phyloP scores from a whole-genome alignment of 345 rosid genomes.

The Luvunga scandens region DNA sequence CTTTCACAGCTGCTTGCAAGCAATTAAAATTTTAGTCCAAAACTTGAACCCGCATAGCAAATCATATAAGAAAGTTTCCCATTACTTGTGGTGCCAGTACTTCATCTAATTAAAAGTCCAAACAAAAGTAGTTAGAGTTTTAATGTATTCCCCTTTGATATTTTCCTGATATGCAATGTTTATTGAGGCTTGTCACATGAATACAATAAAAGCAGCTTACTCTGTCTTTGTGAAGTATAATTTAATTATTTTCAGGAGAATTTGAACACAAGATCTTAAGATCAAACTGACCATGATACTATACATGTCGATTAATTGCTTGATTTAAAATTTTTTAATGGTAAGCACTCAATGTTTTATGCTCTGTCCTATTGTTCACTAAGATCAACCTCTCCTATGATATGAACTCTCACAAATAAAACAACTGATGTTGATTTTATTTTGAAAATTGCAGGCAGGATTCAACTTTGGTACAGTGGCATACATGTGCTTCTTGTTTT shows the following conservation, averaged over 20 bases:
- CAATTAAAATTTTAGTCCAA: not conserved
- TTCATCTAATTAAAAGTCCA: too few species aligned
- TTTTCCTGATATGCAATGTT: not conserved
- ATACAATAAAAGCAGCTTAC: not conserved
- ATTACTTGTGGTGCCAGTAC: too few species aligned
- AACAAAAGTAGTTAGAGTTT: too few species aligned
- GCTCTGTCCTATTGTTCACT: too few species aligned
- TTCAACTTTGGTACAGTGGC: conserved; percentile 66
- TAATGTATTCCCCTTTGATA: too few species aligned
- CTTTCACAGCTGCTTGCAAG: not conserved
- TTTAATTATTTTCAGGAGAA: too few species aligned
- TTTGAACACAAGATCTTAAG: too few species aligned
- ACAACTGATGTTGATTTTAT: not conserved
- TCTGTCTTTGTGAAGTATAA: too few species aligned
- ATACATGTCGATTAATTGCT: too few species aligned
- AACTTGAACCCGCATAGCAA: not conserved
- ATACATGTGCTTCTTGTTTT: conserved; percentile 89
- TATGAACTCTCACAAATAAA: not conserved
- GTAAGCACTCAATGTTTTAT: too few species aligned
- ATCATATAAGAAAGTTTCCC: not conserved
- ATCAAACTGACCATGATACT: too few species aligned
- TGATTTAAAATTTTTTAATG: too few species aligned
- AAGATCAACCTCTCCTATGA: not conserved
- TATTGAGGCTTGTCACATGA: not conserved
- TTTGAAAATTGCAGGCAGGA: conserved; percentile 64